A percentile compares a stretch with the other conserved stretches of the same genome.
These are phyloP conservation scores for Galerina marginata DNA, from an alignment of 768 basidiomycete genomes.

Conservation along the genomic window DNA sequence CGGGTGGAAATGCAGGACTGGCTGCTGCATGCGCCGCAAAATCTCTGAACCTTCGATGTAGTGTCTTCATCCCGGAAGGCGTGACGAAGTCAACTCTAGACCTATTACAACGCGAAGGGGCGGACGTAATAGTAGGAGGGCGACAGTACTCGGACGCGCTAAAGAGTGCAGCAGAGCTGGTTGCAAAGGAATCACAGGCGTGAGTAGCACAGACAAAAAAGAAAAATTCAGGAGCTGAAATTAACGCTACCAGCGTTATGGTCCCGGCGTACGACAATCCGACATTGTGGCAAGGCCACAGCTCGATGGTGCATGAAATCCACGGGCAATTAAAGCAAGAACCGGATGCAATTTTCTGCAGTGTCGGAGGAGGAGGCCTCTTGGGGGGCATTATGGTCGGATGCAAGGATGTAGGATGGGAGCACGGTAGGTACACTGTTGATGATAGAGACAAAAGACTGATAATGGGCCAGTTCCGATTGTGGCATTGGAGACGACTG, in stretches of 20 bases:
- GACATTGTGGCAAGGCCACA: conserved; percentile 75
- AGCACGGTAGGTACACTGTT: conserved; percentile 55
- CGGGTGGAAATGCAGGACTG: conserved; percentile 82
- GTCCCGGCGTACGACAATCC: conserved; percentile 77
- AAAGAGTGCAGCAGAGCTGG: conserved; percentile 50
- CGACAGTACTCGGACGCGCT: conserved; percentile 63
- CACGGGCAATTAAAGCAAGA: conserved; percentile 53
- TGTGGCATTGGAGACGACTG: conserved; percentile 71
- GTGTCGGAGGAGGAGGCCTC: conserved; percentile 78
- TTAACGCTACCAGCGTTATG: conserved; percentile 51
- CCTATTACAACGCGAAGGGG: conserved; percentile 56
- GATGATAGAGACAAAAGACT: background rate
- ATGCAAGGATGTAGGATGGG: conserved; percentile 70
- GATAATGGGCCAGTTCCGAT: conserved; percentile 54
- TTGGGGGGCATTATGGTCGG: conserved; percentile 73
- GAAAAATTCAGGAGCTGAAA: too few species aligned
- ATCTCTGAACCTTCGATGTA: conserved; percentile 60
- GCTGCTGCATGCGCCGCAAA: conserved; percentile 71
- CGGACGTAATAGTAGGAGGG: conserved; percentile 64
- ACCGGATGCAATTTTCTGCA: conserved; percentile 78
- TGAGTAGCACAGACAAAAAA: conserved; percentile 25
- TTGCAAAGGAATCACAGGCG: conserved; percentile 53
- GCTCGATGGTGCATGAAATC: conserved; percentile 75
- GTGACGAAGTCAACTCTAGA: conserved; percentile 53
- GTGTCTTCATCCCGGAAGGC: conserved; percentile 67